These are phyloP conservation scores for Grosmannia penicillata DNA, from an alignment of 2,329 filamentous ascomycete genomes.

Conservation along the genomic window DNA sequence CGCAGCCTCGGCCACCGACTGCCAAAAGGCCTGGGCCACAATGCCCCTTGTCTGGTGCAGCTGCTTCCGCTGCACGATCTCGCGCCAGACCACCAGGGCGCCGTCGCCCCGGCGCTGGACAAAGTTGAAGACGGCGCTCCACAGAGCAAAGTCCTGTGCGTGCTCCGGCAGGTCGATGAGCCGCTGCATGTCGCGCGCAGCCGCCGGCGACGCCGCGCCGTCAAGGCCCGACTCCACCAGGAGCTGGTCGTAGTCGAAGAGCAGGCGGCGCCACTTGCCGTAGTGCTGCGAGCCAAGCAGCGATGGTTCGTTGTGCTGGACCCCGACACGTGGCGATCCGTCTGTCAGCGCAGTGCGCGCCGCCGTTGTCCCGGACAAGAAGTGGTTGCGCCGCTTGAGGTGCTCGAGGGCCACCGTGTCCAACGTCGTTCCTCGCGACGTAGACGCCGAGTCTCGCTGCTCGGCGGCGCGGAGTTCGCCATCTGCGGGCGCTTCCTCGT, in stretches of 20 bases:
- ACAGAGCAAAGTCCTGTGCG: conserved; percentile 16
- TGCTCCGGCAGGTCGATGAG: conserved; percentile 15
- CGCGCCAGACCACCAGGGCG: conserved; percentile 14
- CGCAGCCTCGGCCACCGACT: conserved; percentile 17
- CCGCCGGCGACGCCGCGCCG: background rate
- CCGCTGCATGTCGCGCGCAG: background rate
- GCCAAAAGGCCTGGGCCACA: conserved; percentile 16
- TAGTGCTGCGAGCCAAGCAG: conserved; percentile 9
- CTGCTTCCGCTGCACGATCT: conserved; percentile 11
- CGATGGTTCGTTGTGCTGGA: background rate
- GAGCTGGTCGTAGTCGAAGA: conserved; percentile 13
- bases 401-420: background rate
- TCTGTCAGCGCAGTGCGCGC: background rate
- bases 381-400: conserved; percentile 7
- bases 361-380: background rate
- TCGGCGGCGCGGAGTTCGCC: background rate
- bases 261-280: conserved; percentile 14
- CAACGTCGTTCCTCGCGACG: background rate
- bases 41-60: conserved; percentile 13
- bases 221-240: conserved; percentile 13
- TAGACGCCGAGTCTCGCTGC: background rate
- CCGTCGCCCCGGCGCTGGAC: conserved; percentile 14
- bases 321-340: background rate
- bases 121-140: conserved; percentile 18
- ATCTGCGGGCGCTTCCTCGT: background rate